Percentiles rank a stretch among this genome's conserved stretches.
These are phyloP conservation scores for Exophiala dermatitidis DNA, from an alignment of 2,329 filamentous ascomycete species.

Conservation along the genomic window DNA sequence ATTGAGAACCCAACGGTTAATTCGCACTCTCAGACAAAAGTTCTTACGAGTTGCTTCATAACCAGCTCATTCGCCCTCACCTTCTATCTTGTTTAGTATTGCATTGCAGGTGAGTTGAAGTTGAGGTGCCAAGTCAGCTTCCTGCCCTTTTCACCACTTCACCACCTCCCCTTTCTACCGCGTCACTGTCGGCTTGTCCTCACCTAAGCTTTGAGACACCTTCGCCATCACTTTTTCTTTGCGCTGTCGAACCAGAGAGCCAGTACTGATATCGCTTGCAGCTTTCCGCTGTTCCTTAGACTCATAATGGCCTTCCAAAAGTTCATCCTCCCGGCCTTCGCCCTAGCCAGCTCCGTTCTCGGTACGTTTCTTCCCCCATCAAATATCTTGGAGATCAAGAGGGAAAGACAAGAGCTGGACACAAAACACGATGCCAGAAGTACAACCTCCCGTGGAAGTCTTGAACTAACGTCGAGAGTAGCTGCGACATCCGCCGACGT, in stretches of 20 bases:
- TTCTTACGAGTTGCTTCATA: constrained; percentile 18
- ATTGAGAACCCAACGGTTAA: constrained; percentile 19
- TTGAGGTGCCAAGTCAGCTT: neutral
- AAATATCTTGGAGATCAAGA: neutral
- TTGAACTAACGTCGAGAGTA: constrained; percentile 10
- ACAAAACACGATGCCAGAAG: neutral
- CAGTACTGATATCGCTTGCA: constrained; percentile 17
- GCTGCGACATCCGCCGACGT: constrained; percentile 11
- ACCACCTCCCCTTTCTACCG: neutral
- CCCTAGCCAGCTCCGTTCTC: constrained; percentile 45
- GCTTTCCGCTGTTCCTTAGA: constrained; percentile 18
- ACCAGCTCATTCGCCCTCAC: constrained; percentile 13
- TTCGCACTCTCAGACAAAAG: constrained; percentile 19
- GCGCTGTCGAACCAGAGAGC: neutral
- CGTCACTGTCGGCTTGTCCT: constrained; percentile 2
- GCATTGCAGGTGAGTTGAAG: constrained; percentile 26
- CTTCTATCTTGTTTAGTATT: constrained; percentile 25
- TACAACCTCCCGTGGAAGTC: neutral
- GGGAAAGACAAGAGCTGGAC: constrained; percentile 6
- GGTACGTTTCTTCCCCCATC: constrained; percentile 35
- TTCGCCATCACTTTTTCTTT: neutral
- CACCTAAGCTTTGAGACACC: neutral
- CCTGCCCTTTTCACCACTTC: neutral
- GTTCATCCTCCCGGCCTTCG: constrained; percentile 51
- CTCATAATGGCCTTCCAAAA: constrained; percentile 47